Evolutionary conservation across 192 early-diverging fungal species (phyloP).

Genomic region (Coemansia sp.): DNA sequence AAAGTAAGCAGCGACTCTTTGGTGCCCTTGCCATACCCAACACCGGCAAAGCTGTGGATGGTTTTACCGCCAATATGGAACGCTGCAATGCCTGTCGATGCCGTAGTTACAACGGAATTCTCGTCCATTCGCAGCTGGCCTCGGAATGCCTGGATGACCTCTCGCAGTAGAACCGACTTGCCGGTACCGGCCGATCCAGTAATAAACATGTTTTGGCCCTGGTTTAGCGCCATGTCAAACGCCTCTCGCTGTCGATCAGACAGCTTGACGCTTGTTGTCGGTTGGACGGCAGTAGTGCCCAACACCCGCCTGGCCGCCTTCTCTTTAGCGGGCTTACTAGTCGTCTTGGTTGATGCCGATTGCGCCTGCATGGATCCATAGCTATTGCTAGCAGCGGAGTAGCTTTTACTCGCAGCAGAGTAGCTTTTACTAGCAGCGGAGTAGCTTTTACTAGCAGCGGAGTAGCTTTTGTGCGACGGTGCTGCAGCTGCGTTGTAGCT

Average conservation of each 20-base stretch:
- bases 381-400: background rate
- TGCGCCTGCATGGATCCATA: background rate
- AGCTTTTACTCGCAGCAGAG: background rate
- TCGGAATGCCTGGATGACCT: constrained; percentile 43
- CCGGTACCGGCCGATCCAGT: constrained; percentile 76
- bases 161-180: constrained; percentile 48
- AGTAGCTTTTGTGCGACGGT: constrained; percentile 2
- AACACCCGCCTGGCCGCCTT: background rate
- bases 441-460: background rate
- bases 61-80: constrained; percentile 75
- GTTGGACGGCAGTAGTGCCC: background rate
- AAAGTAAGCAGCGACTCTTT: constrained; percentile 20
- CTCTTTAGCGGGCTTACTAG: background rate
- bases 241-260: constrained; percentile 62
- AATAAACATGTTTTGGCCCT: constrained; percentile 63
- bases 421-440: background rate
- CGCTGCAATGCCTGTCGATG: constrained; percentile 81
- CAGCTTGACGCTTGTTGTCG: constrained; percentile 14
- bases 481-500: background rate
- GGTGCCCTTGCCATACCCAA: constrained; percentile 59
- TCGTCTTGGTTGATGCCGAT: background rate
- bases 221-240: constrained; percentile 59
- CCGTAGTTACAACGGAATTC: constrained; percentile 57
- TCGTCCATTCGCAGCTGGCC: background rate
- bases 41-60: constrained; percentile 68